Percentiles rank a stretch among this genome's conserved stretches.
phyloP scores from a whole-genome alignment of 208 protist species.

The Crithidia bombi region DNA sequence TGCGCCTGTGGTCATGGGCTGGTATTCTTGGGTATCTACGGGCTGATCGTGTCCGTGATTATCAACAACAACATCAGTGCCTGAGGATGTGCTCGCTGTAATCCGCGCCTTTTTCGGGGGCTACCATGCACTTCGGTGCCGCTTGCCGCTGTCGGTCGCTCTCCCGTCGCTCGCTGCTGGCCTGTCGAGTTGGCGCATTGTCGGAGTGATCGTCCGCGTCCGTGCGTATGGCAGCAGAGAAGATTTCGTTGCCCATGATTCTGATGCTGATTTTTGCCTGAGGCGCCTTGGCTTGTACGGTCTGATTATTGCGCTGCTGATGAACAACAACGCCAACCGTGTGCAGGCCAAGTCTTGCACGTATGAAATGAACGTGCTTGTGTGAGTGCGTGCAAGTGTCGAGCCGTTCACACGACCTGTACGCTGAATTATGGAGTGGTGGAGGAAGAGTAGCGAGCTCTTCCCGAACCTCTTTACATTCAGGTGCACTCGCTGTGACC shows the following conservation, averaged over 20 bases:
- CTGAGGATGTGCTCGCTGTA: constrained; percentile 70
- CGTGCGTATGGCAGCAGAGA: constrained; percentile 93
- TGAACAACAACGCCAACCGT: constrained; percentile 91
- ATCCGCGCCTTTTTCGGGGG: constrained; percentile 73
- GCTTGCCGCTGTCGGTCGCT: constrained; percentile 96
- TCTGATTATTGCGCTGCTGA: constrained; percentile 98
- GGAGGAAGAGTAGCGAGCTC: too few species aligned
- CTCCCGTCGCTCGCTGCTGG: constrained; percentile 97
- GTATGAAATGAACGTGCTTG: too few species aligned
- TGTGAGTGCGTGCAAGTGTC: too few species aligned
- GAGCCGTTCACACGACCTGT: too few species aligned
- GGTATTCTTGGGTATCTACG: constrained; percentile 99
- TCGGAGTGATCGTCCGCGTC: constrained; percentile 97
- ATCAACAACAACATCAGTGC: constrained; percentile 92
- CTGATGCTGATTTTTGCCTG: constrained; percentile 99
- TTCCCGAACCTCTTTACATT: too few species aligned
- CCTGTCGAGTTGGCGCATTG: constrained; percentile 99
- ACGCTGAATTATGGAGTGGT: too few species aligned
- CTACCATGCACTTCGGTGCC: constrained; percentile 88
- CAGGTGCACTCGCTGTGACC: too few species aligned
- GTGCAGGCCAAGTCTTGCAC: constrained; percentile 37
- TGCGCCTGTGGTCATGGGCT: constrained; percentile 93
- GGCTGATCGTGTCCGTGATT: constrained; percentile 99
- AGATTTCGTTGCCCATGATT: constrained; percentile 99
- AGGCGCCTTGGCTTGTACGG: constrained; percentile 99